phyloP scores from a whole-genome alignment of 208 protist species.

The Crithidia brevicula region DNA sequence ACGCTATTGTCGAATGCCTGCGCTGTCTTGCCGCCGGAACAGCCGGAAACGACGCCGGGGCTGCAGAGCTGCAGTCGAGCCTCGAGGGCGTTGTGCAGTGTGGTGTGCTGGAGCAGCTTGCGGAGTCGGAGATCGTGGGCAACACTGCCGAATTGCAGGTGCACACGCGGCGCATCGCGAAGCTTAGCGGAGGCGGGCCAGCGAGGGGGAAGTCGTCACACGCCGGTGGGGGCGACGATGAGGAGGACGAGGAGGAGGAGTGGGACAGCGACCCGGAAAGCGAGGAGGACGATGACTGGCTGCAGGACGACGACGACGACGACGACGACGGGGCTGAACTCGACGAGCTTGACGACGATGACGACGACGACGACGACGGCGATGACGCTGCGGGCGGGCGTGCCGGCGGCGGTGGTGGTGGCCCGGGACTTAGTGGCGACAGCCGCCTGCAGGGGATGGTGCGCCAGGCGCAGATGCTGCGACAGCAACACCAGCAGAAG shows the following conservation, averaged over 20 bases:
- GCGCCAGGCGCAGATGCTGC: conserved; percentile 43
- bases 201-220: conserved; percentile 5
- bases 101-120: conserved; percentile 48
- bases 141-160: conserved; percentile 38
- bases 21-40: conserved; percentile 17
- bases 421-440: conserved; percentile 24
- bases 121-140: conserved; percentile 35
- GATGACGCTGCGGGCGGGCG: conserved; percentile 30
- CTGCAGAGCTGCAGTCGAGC: conserved; percentile 44
- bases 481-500: conserved; percentile 19
- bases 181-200: conserved; percentile 8
- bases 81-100: conserved; percentile 54
- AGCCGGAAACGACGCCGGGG: conserved; percentile 8
- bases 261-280: conserved; percentile 39
- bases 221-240: conserved; percentile 27
- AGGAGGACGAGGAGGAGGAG: conserved; percentile 47
- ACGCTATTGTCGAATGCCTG: conserved; percentile 44
- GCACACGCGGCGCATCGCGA: conserved; percentile 29
- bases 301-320: conserved; percentile 48
- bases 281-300: conserved; percentile 39
- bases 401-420: conserved; percentile 36
- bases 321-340: conserved; percentile 41
- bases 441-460: conserved; percentile 44
- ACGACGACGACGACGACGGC: conserved; percentile 35
- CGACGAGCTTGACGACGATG: conserved; percentile 25